A percentile compares a stretch with the other conserved stretches of the same genome.
Conservation (phyloP, 495 filamentous ascomycete species). For the Neurospora sp. region DNA sequence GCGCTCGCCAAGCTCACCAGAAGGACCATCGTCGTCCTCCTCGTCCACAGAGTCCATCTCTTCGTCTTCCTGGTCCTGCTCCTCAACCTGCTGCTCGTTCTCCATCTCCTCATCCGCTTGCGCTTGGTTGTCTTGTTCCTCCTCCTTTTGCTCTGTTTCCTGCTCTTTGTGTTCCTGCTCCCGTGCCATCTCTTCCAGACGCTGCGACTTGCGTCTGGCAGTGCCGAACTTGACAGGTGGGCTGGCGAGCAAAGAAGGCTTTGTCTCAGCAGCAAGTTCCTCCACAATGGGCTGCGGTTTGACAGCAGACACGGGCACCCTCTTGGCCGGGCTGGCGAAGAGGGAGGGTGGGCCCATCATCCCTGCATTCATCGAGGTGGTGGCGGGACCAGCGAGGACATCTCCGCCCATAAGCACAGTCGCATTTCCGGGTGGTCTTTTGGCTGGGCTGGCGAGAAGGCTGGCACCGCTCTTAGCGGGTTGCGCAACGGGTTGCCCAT, state of each 20-base stretch:
- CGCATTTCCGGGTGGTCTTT: background rate
- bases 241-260: conserved; percentile 26
- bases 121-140: background rate
- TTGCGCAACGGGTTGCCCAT: conserved; percentile 2
- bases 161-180: background rate
- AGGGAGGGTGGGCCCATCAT: background rate
- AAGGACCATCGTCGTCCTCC: background rate
- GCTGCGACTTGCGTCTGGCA: background rate
- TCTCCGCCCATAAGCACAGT: background rate
- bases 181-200: background rate
- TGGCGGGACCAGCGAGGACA: background rate
- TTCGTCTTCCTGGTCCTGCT: background rate
- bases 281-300: background rate
- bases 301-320: background rate
- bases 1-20: background rate
- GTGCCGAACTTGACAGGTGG: background rate
- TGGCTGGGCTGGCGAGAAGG: background rate
- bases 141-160: background rate
- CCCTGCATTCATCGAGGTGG: background rate
- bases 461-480: background rate
- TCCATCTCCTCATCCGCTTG: background rate
- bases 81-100: background rate
- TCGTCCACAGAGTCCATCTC: conserved; percentile 7
- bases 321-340: background rate
- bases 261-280: conserved; percentile 5